phyloP scores from a whole-genome alignment of 306 rosid genomes.

The Luffa acutangula region DNA sequence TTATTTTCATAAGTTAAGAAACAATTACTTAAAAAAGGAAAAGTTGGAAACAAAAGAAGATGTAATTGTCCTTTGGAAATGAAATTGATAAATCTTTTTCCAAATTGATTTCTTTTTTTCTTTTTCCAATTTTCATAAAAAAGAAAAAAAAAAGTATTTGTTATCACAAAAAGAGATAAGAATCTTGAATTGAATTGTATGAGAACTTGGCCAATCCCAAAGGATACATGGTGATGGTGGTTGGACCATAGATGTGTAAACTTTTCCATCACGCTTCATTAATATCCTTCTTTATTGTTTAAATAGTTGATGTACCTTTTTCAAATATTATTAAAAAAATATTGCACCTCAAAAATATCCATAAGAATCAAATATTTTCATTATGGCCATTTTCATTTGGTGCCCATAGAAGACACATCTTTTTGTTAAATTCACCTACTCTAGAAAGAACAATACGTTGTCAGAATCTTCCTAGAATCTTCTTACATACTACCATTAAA shows the following conservation, averaged over 20 bases:
- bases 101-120: too few relatives aligned
- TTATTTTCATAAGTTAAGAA: background rate
- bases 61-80: background rate
- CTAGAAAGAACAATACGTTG: too few relatives aligned
- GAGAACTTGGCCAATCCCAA: background rate
- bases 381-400: too few relatives aligned
- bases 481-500: too few relatives aligned
- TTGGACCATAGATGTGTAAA: background rate
- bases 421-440: background rate
- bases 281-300: background rate
- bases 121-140: too few relatives aligned
- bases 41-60: background rate
- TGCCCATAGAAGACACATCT: background rate
- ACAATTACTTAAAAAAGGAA: background rate
- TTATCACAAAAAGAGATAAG: background rate
- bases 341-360: background rate
- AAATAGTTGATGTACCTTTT: background rate
- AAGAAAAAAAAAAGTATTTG: background rate
- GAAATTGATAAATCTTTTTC: background rate
- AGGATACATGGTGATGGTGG: background rate
- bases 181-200: background rate
- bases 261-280: background rate
- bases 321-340: background rate
- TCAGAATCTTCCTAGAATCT: too few relatives aligned
- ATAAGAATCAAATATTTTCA: background rate